These are phyloP conservation scores for Pythium volutum DNA, from an alignment of 352 stramenopile genomes.

Conservation along the genomic window DNA sequence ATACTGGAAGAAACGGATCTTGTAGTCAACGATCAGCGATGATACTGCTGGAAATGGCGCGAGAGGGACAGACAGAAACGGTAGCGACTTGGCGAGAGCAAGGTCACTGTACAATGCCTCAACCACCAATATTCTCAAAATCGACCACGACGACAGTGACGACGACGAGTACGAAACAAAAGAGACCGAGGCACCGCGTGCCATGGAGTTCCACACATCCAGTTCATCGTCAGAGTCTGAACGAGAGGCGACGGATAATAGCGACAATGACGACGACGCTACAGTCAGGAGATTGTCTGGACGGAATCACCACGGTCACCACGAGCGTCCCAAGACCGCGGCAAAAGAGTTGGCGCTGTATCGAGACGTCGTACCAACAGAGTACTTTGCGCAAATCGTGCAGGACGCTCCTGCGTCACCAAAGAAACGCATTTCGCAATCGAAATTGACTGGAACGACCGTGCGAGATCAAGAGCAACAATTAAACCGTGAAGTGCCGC, in stretches of 20 bases:
- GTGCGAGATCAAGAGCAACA: not conserved
- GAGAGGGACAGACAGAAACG: not conserved
- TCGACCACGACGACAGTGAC: slow-evolving; percentile 23
- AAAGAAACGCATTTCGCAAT: not conserved
- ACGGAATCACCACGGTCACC: not conserved
- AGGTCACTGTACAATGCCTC: not conserved
- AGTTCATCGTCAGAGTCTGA: slow-evolving; percentile 54
- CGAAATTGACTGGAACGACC: not conserved
- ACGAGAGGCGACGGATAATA: slow-evolving; percentile 15
- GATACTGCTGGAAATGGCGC: not conserved
- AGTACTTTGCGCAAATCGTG: slow-evolving; percentile 45
- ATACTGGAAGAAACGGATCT: not conserved
- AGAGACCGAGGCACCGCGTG: slow-evolving; percentile 48
- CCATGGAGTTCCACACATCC: slow-evolving; percentile 52
- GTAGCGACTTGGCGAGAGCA: not conserved
- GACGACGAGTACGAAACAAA: slow-evolving; percentile 60
- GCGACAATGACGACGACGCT: slow-evolving; percentile 8
- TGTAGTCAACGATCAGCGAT: not conserved
- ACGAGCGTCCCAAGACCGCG: slow-evolving; percentile 45
- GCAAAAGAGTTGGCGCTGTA: slow-evolving; percentile 56
- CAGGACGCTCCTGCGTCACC: slow-evolving; percentile 12
- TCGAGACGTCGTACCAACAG: slow-evolving; percentile 44
- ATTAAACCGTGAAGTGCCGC: not conserved
- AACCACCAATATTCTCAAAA: slow-evolving; percentile 13
- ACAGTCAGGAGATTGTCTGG: not conserved